Base-by-base conservation (phyloP, 768 basidiomycete species). In the Tylopilus cervinicoccineus region DNA sequence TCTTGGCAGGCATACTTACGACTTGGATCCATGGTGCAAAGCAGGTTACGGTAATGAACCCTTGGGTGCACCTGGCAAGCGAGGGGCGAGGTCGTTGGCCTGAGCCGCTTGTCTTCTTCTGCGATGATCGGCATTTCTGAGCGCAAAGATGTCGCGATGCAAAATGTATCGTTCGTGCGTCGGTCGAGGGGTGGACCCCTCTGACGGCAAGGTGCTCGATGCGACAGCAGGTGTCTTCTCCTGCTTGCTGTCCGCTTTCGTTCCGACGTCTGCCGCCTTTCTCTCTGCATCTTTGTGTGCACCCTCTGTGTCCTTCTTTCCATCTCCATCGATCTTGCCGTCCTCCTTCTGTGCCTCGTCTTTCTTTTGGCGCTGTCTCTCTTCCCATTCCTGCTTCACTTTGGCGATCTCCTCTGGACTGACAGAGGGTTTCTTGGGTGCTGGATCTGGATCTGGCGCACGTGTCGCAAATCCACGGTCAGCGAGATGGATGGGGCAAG, bases 61-160 rank as follows among this genome's bases (percentile, higher is more conserved):
- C 13, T 50, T 68, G 0, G 86, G 86, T 22, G 78, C 80, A 38
- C 78, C 78, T 37, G 88, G 88, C 23, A 91, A 67, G 32, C 81
- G 78, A 33, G 87, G 86, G 1, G 79, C 86, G 17, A 92, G 72
- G 45, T 81, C 80, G 61, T 80, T 86, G 3, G 77, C 78, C 57
- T 87, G 84, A 9, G 79, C 74, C 1, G 77, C 62, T 58, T 91
- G 86, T 62, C 79, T 74, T 43, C 78, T 76, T 64, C 77, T 83
- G 29, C 83, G 78, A 59, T 91, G 85, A 59, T 93, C 91, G 11
- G 72, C 70, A 51, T 81, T 79, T 22, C 93, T 80, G 79, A 95
- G 83, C 66, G 76, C 72, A 63, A 88, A 96, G 52, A 88, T 81
- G 52, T 87, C 80, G 33, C 91, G 79, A 68, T 95, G 91, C n/a